Conservation (phyloP, 2,329 filamentous ascomycete species). For the Hymenoscyphus fructigenus region DNA sequence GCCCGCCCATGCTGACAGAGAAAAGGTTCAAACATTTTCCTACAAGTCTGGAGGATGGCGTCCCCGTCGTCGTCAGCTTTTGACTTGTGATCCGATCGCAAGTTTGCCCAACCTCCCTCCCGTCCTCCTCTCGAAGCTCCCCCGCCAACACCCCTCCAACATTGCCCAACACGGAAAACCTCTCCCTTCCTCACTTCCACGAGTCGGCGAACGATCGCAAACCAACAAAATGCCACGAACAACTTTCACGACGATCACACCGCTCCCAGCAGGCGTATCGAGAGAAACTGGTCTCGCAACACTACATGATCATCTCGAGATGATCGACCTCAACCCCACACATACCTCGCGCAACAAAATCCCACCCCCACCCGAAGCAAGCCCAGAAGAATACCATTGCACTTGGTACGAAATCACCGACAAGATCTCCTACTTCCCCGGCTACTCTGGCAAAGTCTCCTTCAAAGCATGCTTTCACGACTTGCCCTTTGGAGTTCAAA, state of each 20-base stretch:
- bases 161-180: background rate
- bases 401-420: slow-evolving; percentile 80
- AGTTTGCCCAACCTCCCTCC: background rate
- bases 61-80: background rate
- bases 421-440: slow-evolving; percentile 72
- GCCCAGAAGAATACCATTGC: slow-evolving; percentile 67
- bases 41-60: background rate
- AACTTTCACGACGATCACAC: slow-evolving; percentile 74
- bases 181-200: background rate
- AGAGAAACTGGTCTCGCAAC: slow-evolving; percentile 70
- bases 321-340: slow-evolving; percentile 62
- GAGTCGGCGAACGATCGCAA: background rate
- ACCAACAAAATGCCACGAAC: slow-evolving; percentile 62
- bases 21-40: background rate
- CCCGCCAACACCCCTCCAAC: background rate
- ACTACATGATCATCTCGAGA: slow-evolving; percentile 70
- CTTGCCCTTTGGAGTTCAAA: slow-evolving; percentile 69
- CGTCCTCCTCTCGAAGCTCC: background rate
- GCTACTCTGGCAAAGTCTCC: slow-evolving; percentile 61
- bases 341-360: slow-evolving; percentile 70
- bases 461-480: slow-evolving; percentile 83
- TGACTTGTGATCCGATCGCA: background rate
- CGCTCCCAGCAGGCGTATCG: slow-evolving; percentile 66
- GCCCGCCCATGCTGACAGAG: background rate
- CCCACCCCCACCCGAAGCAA: slow-evolving; percentile 63